phyloP scores from a whole-genome alignment of 2,329 filamentous ascomycete species.

The Aureobasidium sp. region DNA sequence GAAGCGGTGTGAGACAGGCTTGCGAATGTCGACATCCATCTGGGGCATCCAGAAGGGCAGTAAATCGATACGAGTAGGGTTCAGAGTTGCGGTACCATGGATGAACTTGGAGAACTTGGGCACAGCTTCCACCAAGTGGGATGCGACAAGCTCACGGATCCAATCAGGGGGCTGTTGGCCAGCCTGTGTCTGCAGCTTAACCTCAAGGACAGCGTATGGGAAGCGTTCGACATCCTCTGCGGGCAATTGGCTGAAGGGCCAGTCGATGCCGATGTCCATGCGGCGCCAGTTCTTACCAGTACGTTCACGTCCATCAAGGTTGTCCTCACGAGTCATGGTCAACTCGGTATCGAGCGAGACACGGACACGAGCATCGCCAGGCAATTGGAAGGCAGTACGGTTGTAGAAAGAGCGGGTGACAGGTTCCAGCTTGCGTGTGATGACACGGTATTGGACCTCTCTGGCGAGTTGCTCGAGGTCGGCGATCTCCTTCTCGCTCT shows the following conservation, averaged over 20 bases:
- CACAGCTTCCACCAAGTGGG: slow-evolving; percentile 95
- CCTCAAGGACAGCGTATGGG: slow-evolving; percentile 91
- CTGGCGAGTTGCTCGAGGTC: slow-evolving; percentile 82
- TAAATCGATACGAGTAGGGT: slow-evolving; percentile 78
- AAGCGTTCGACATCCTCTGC: slow-evolving; percentile 80
- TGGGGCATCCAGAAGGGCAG: slow-evolving; percentile 97
- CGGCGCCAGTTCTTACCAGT: slow-evolving; percentile 88
- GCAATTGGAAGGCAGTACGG: slow-evolving; percentile 93
- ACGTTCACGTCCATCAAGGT: slow-evolving; percentile 69
- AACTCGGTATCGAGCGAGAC: slow-evolving; percentile 96
- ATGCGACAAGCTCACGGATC: slow-evolving; percentile 87
- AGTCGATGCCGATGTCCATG: slow-evolving; percentile 97
- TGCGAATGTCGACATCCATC: slow-evolving; percentile 96
- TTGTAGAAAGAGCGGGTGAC: slow-evolving; percentile 97
- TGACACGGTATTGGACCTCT: slow-evolving; percentile 87
- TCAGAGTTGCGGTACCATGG: slow-evolving; percentile 81
- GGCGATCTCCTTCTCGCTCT: slow-evolving; percentile 81
- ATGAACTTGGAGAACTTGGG: slow-evolving; percentile 99
- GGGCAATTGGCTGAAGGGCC: slow-evolving; percentile 81
- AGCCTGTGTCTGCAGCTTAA: slow-evolving; percentile 93
- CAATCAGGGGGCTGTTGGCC: slow-evolving; percentile 93
- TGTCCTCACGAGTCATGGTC: slow-evolving; percentile 91
- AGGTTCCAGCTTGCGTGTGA: slow-evolving; percentile 78
- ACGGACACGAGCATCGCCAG: slow-evolving; percentile 88
- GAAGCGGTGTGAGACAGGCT: slow-evolving; percentile 79